Percentiles rank a stretch among this genome's conserved stretches.
Conservation (phyloP, 2,329 filamentous ascomycete species). For the Colletotrichum magnum region DNA sequence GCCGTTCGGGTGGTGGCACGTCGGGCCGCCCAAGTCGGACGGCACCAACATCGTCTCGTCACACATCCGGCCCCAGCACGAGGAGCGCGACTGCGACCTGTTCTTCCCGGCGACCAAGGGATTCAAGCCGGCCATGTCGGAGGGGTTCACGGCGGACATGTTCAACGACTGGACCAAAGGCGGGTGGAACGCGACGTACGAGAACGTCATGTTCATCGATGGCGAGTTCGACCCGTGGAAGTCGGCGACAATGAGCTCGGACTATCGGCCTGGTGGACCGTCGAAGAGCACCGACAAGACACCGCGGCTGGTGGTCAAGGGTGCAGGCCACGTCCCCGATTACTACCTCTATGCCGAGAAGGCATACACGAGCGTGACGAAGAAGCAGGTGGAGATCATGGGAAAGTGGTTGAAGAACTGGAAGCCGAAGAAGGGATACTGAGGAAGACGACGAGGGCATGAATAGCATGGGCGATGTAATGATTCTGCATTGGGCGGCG, state of each 20-base stretch:
- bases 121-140: slow-evolving; percentile 18
- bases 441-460: neutral
- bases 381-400: slow-evolving; percentile 29
- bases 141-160: slow-evolving; percentile 30
- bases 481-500: slow-evolving; percentile 19
- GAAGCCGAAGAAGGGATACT: slow-evolving; percentile 26
- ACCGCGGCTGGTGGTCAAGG: slow-evolving; percentile 26
- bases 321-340: slow-evolving; percentile 26
- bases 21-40: slow-evolving; percentile 26
- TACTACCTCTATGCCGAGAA: slow-evolving; percentile 7
- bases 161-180: slow-evolving; percentile 34
- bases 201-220: slow-evolving; percentile 37
- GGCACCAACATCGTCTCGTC: slow-evolving; percentile 34
- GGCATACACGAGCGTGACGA: slow-evolving; percentile 5
- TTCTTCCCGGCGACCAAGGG: slow-evolving; percentile 27
- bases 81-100: slow-evolving; percentile 15
- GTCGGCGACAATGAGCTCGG: slow-evolving; percentile 32
- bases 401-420: slow-evolving; percentile 37
- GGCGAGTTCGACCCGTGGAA: slow-evolving; percentile 39
- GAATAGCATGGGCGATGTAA: neutral
- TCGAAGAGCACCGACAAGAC: slow-evolving; percentile 24
- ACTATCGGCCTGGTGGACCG: slow-evolving; percentile 31
- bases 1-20: slow-evolving; percentile 35
- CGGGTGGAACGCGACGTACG: slow-evolving; percentile 27
- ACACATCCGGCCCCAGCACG: slow-evolving; percentile 12